These are phyloP conservation scores for Hypomontagnella submonticulosa DNA, from an alignment of 495 filamentous ascomycete genomes.

Conservation along the genomic window DNA sequence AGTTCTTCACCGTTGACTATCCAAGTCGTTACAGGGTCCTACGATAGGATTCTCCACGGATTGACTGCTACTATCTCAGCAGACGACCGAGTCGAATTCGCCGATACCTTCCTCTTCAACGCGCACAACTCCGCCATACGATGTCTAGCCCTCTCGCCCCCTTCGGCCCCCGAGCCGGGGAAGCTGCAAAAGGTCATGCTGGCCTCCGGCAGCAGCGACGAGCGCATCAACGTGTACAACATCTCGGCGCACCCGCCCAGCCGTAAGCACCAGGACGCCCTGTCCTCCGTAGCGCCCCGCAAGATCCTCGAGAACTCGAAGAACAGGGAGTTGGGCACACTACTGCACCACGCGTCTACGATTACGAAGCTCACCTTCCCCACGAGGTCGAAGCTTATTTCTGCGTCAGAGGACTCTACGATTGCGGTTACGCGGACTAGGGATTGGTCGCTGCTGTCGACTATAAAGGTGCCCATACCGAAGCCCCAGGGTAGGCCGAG, in stretches of 20 bases:
- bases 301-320: conserved; percentile 81
- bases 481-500: conserved; percentile 84
- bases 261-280: conserved; percentile 55
- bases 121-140: conserved; percentile 91
- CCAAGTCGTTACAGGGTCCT: conserved; percentile 93
- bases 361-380: conserved; percentile 85
- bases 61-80: conserved; percentile 76
- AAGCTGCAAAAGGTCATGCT: conserved; percentile 79
- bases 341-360: conserved; percentile 85
- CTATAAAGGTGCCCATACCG: conserved; percentile 88
- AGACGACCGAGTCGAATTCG: conserved; percentile 69
- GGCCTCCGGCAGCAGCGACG: conserved; percentile 90
- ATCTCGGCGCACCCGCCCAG: conserved; percentile 77
- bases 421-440: conserved; percentile 86
- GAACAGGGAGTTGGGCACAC: conserved; percentile 86
- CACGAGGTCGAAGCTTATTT: conserved; percentile 85
- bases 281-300: conserved; percentile 72
- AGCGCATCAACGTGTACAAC: conserved; percentile 93
- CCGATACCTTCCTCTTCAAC: conserved; percentile 95
- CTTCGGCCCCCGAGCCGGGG: conserved; percentile 67
- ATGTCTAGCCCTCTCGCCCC: conserved; percentile 86
- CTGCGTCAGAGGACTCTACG: conserved; percentile 84
- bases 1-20: conserved; percentile 64
- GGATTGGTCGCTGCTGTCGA: conserved; percentile 91
- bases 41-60: conserved; percentile 93